Evolutionary conservation across 345 rosid species (phyloP).

Genomic region (Camelina hispida): DNA sequence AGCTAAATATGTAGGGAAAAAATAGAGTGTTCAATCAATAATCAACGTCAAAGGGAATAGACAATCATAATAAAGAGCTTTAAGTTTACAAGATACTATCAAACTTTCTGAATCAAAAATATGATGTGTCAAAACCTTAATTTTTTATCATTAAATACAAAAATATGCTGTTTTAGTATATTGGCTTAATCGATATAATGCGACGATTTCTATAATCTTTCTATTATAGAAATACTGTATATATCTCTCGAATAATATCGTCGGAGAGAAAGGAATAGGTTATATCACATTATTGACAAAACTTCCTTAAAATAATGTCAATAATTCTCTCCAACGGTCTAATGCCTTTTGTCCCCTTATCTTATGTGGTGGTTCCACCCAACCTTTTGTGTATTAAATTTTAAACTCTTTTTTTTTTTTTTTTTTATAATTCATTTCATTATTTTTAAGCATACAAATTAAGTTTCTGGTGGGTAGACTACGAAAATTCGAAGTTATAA

Average conservation of each 20-base stretch:
- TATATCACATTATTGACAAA: slow-evolving; percentile 25
- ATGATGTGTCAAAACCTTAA: neutral
- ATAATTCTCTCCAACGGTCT: slow-evolving; percentile 40
- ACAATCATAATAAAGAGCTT: neutral
- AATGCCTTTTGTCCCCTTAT: slow-evolving; percentile 43
- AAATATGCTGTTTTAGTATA: neutral
- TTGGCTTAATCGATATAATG: neutral
- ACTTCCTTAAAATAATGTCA: slow-evolving; percentile 26
- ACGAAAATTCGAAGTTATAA: neutral
- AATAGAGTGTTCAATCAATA: neutral
- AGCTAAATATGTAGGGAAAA: neutral
- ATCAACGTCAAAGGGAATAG: neutral
- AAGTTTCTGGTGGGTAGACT: neutral
- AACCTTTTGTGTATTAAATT: slow-evolving; percentile 1
- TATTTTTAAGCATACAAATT: neutral
- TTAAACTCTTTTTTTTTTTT: neutral
- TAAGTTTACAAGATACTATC: neutral
- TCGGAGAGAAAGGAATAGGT: neutral
- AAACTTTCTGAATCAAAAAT: neutral
- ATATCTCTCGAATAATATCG: neutral
- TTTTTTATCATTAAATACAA: neutral
- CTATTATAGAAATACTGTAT: neutral
- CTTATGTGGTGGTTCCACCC: slow-evolving; percentile 35
- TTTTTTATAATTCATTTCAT: neutral
- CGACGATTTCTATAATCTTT: neutral